Conservation (phyloP, 1,139 yeast genomes). For the Suhomyces taliae region DNA sequence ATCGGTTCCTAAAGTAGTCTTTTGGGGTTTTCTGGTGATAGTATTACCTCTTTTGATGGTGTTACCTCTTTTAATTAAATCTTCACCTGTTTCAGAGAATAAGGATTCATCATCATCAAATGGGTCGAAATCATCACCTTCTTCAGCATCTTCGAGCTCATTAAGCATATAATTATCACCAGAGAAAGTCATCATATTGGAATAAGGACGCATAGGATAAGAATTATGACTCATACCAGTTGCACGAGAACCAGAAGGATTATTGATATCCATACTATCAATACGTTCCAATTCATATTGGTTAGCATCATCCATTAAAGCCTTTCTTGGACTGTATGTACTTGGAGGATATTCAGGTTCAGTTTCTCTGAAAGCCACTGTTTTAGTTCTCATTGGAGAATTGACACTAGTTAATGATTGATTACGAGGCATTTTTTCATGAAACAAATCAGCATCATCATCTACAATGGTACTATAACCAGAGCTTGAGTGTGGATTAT, state of each 20-base stretch:
- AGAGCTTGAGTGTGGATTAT: constrained; percentile 16
- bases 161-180: constrained; percentile 47
- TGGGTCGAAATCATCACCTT: constrained; percentile 41
- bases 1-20: constrained; percentile 8
- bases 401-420: constrained; percentile 11
- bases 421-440: constrained; percentile 17
- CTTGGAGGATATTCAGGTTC: constrained; percentile 39
- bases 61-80: constrained; percentile 34
- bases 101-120: constrained; percentile 49
- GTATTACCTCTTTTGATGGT: constrained; percentile 29
- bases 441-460: constrained; percentile 19
- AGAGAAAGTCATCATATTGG: constrained; percentile 26
- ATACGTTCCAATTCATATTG: constrained; percentile 25
- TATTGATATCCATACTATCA: constrained; percentile 18
- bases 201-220: constrained; percentile 22
- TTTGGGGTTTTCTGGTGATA: constrained; percentile 19
- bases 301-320: constrained; percentile 21
- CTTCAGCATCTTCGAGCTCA: constrained; percentile 43
- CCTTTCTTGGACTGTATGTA: constrained; percentile 30
- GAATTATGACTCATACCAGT: constrained; percentile 7
- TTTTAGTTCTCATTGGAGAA: constrained; percentile 20
- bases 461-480: constrained; percentile 25
- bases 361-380: constrained; percentile 36
- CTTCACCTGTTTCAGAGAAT: constrained; percentile 45
- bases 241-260: constrained; percentile 3